Conservation (phyloP, 352 stramenopile genomes). For the Phytophthora sp. region DNA sequence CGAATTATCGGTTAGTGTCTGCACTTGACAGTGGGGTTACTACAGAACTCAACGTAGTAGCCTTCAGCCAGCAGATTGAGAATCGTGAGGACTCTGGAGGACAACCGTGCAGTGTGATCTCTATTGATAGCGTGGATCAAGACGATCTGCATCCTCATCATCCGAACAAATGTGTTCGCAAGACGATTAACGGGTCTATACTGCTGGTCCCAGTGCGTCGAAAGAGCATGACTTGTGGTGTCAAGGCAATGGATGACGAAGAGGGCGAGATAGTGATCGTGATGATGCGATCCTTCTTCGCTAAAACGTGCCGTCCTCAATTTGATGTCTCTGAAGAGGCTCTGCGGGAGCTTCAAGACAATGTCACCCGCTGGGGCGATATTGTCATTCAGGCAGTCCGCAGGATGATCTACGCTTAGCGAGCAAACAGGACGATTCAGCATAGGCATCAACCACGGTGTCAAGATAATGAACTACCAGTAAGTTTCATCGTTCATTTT, state of each 20-base stretch:
- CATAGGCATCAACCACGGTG: too few species aligned
- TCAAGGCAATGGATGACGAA: not conserved
- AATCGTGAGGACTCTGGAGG: not conserved
- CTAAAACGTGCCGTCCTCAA: conserved; percentile 13
- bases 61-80: conserved; percentile 19
- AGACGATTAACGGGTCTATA: conserved; percentile 15
- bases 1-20: conserved; percentile 9
- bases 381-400: conserved; percentile 30
- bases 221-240: not conserved
- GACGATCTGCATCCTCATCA: too few species aligned
- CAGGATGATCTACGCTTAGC: conserved; percentile 18
- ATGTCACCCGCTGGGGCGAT: conserved; percentile 23
- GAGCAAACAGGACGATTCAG: too few species aligned
- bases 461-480: too few species aligned
- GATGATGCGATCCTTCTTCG: conserved; percentile 18
- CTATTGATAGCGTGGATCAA: conserved; percentile 28
- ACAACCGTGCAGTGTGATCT: conserved; percentile 10
- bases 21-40: conserved; percentile 8
- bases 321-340: conserved; percentile 13
- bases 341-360: conserved; percentile 18
- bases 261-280: conserved; percentile 23
- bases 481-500: too few species aligned
- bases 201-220: conserved; percentile 11
- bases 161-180: conserved; percentile 30
- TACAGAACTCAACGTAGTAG: conserved; percentile 24